phyloP scores from a whole-genome alignment of 805 yeast species.

The Kodamaea leandrae region DNA sequence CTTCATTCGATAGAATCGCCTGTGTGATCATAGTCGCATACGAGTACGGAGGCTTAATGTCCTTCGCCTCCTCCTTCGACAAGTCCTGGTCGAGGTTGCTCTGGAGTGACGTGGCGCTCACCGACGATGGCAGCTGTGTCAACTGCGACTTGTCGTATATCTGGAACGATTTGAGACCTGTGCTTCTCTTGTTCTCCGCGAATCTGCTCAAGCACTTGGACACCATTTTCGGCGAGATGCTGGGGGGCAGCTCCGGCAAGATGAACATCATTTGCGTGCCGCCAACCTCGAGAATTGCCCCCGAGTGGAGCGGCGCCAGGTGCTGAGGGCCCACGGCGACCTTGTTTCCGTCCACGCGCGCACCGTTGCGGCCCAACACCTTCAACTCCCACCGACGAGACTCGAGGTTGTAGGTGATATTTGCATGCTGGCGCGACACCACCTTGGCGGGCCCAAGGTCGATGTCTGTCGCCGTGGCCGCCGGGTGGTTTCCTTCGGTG shows the following conservation, averaged over 20 bases:
- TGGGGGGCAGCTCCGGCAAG: slow-evolving; percentile 84
- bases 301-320: slow-evolving; percentile 66
- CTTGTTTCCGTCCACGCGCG: slow-evolving; percentile 76
- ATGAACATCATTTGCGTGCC: slow-evolving; percentile 99
- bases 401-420: slow-evolving; percentile 71
- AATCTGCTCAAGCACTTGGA: slow-evolving; percentile 35
- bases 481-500: slow-evolving; percentile 41
- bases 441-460: slow-evolving; percentile 97
- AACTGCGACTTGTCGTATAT: slow-evolving; percentile 47
- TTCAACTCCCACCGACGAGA: slow-evolving; percentile 82
- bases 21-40: slow-evolving; percentile 99
- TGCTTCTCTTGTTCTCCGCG: slow-evolving; percentile 17
- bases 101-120: slow-evolving; percentile 43
- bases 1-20: slow-evolving; percentile 84
- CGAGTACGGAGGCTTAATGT: slow-evolving; percentile 93
- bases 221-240: slow-evolving; percentile 51
- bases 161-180: slow-evolving; percentile 44
- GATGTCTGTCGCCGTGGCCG: slow-evolving; percentile 53
- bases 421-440: slow-evolving; percentile 90
- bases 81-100: slow-evolving; percentile 58
- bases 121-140: slow-evolving; percentile 37
- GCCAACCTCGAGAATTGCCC: slow-evolving; percentile 91
- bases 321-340: slow-evolving; percentile 47
- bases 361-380: slow-evolving; percentile 88
- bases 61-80: slow-evolving; percentile 86